phyloP scores from a whole-genome alignment of 2,329 filamentous ascomycete genomes.

The Arthrobotrys entomopaga region DNA sequence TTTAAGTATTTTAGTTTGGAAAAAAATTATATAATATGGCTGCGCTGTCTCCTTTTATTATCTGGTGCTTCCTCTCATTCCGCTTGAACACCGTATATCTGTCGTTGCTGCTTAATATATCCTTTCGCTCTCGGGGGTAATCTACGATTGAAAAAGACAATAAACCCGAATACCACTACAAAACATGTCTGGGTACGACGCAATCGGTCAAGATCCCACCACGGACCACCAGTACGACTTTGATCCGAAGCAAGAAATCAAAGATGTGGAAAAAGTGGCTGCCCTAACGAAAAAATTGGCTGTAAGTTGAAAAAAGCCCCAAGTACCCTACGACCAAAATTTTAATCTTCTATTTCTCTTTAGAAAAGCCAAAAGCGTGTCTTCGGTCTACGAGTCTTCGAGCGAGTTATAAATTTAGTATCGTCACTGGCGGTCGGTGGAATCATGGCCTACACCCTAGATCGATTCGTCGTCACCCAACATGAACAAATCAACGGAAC shows the following conservation, averaged over 20 bases:
- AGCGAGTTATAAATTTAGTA: slow-evolving; percentile 45
- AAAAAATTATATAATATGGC: slow-evolving; percentile 5
- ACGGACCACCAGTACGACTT: not conserved
- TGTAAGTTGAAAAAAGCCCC: slow-evolving; percentile 1
- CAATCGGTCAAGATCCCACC: slow-evolving; percentile 10
- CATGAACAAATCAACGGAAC: slow-evolving; percentile 43
- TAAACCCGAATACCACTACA: too few relatives aligned
- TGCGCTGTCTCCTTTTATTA: not conserved
- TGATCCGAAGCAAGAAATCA: slow-evolving; percentile 25
- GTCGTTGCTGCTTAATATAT: not conserved
- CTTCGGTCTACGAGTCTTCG: slow-evolving; percentile 19
- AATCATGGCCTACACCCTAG: slow-evolving; percentile 48
- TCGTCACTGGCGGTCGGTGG: slow-evolving; percentile 25
- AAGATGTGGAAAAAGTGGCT: slow-evolving; percentile 33
- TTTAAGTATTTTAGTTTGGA: not conserved
- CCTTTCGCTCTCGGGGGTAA: not conserved
- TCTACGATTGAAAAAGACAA: not conserved
- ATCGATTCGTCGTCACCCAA: slow-evolving; percentile 34
- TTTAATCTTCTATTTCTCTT: not conserved
- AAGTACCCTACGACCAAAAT: not conserved
- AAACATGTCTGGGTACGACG: slow-evolving; percentile 29
- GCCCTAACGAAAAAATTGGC: slow-evolving; percentile 20
- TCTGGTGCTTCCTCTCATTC: not conserved
- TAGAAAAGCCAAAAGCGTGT: slow-evolving; percentile 46
- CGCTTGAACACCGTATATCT: not conserved